Percentiles rank a stretch among this genome's conserved stretches.
Evolutionary conservation across 768 basidiomycete genomes (phyloP).

Genomic region (Leccinum uliginosum): DNA sequence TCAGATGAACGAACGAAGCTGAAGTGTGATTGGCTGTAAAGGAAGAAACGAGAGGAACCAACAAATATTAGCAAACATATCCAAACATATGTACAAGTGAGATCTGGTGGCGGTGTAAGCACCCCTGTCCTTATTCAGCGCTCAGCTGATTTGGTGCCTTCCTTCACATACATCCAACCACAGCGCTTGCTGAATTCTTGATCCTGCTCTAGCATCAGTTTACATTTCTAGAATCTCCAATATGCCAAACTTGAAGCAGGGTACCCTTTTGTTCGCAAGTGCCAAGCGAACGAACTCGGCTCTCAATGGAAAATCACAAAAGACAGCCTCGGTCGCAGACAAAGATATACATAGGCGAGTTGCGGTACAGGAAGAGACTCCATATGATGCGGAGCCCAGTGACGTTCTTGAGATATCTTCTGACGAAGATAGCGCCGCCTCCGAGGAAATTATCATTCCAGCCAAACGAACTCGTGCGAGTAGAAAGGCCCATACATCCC

Average conservation of each 20-base stretch:
- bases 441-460: conserved; percentile 10
- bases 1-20: too few species aligned
- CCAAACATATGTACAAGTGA: too few species aligned
- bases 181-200: background rate
- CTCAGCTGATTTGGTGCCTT: background rate
- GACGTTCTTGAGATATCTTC: conserved; percentile 17
- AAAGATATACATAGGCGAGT: conserved; percentile 6
- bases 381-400: background rate
- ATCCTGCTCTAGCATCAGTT: background rate
- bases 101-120: conserved; percentile 1
- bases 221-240: background rate
- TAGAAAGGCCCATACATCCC: conserved; percentile 13
- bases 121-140: conserved; percentile 18
- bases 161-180: background rate
- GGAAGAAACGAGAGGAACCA: background rate
- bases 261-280: conserved; percentile 41
- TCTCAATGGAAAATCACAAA: conserved; percentile 16
- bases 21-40: too few species aligned
- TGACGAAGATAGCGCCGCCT: conserved; percentile 13
- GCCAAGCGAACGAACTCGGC: conserved; percentile 41
- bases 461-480: conserved; percentile 25
- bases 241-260: conserved; percentile 37
- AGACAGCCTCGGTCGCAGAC: conserved; percentile 1
- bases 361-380: background rate
- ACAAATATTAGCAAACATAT: too few species aligned